Evolutionary conservation across 176 grass and related monocot genomes (phyloP), one percentile per base, ranked within the genome.

Genomic region (Eragrostis nindensis): DNA sequence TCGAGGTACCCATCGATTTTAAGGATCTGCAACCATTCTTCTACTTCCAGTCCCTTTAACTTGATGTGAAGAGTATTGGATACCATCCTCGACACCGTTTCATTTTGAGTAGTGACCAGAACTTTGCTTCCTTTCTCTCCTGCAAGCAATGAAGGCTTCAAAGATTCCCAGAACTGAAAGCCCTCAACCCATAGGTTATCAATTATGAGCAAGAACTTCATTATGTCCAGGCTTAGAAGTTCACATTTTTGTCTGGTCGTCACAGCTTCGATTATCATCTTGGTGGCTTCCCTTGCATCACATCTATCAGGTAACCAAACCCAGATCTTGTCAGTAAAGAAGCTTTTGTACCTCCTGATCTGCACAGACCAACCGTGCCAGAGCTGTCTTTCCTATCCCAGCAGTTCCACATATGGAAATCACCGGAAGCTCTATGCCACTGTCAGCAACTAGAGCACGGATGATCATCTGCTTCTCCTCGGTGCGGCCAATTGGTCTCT

Each of bases 371-470:
- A 76, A 46, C 30, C 75, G 41, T 26, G 88, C 88, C 55, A 94
- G 74, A 6, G 88, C 62, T 54, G 91, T 94, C 77, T 94, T 94
- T 29, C 88, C 91, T 15, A 90, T 83, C 6, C 91, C 88, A 13
- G 85, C 45, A 0, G 54, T 75, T 19, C 88, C 91, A 6, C 68
- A 66, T n/a, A 94, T 77, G 1, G 88, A 71, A 73, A 94, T 3
- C 40, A 90, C 91, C 7, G 75, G 75, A 15, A 86, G 29, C 4
- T 13, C 38, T n/a, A 18, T 15, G 4, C 25, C 29, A 11, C 10
- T 21, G 61, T 81, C 69, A 3, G 78, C 64, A 61, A 68, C 39
- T 21, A 88, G 66, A 45, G 66, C 50, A 13, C 25, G 26, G 10
- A 83, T 47, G 57, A 90, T 90, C 39, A 41, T 2, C 18, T 10